These are phyloP conservation scores for Mortierella sp. DNA, from an alignment of 371 early-diverging fungal species.

Conservation along the genomic window DNA sequence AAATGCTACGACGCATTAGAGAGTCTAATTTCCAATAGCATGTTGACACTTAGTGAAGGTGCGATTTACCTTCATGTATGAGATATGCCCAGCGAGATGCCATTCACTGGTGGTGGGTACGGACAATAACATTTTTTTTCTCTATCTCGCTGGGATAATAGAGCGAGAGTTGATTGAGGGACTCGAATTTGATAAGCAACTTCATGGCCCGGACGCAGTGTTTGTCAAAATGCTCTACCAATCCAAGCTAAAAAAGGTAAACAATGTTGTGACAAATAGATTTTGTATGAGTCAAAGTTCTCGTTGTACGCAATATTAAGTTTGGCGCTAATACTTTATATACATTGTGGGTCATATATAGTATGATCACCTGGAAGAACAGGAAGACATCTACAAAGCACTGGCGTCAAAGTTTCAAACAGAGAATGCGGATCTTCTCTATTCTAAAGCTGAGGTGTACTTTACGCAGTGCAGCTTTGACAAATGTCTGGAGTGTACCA, in stretches of 20 bases:
- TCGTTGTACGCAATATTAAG: neutral
- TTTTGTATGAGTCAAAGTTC: neutral
- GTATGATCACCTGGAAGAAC: slow-evolving; percentile 60
- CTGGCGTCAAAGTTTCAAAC: slow-evolving; percentile 62
- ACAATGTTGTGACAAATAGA: neutral
- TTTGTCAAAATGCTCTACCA: slow-evolving; percentile 73
- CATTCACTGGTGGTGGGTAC: too few relatives aligned
- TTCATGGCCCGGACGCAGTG: slow-evolving; percentile 64
- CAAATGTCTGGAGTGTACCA: slow-evolving; percentile 68
- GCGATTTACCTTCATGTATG: neutral
- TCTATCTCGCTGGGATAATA: slow-evolving; percentile 19
- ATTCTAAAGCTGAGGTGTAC: slow-evolving; percentile 70
- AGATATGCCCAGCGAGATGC: too few relatives aligned
- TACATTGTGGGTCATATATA: slow-evolving; percentile 15
- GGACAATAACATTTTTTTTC: neutral
- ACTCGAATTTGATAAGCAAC: slow-evolving; percentile 67
- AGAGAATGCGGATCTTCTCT: slow-evolving; percentile 70
- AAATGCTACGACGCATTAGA: slow-evolving; percentile 80
- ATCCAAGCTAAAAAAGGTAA: slow-evolving; percentile 70
- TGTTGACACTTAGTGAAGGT: slow-evolving; percentile 77
- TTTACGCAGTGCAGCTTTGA: slow-evolving; percentile 67
- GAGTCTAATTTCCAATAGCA: slow-evolving; percentile 66
- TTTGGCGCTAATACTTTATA: neutral
- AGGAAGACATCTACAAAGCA: slow-evolving; percentile 58
- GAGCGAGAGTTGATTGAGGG: slow-evolving; percentile 71